Base-by-base conservation (phyloP, 331 rosid genomes). In the Arachis monticola region DNA sequence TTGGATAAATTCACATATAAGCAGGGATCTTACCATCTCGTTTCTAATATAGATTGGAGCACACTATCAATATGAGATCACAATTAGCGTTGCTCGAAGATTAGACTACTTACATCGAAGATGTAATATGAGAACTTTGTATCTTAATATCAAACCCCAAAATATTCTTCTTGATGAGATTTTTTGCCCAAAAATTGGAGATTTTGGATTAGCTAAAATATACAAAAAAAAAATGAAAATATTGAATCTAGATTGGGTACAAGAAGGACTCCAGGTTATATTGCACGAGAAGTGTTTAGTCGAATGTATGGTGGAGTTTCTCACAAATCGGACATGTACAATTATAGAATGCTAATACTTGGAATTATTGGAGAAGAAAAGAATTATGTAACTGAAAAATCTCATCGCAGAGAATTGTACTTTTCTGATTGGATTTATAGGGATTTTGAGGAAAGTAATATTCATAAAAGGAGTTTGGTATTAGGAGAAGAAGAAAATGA, bases 351-450 rank as follows among this genome's bases (percentile, higher is more conserved):
- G 84, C 2, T 83, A 5, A 30, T 79, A 17, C 72, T 83, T 10
- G 81, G 81, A 41, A 79, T 83, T 71, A 60, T 80, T 58, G 85
- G 86, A 14, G 81, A 76, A 30, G 68, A 81, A 72, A 87, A 87
- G 41, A 73, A 69, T 12, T 22, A 60, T 62, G 85, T 82, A 10
- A 40, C 1, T 3, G 51, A 40, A 17, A 53, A 46, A 0, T 69
- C 81, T 0, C 12, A 52, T 6, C 55, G 75, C 0, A 75, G 80
- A 3, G 72, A 86, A 57, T 70, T 8, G 46, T 78, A 70, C 1
- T 78, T 70, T 57, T 82, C 84, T 5, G n/a, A 79, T 1, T 67
- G 76, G 64, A 75, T 87, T 30, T 84, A 84, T 5, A 67, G 53
- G 7, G 81, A 74, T 40, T 64, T 82, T 11, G 87, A 32, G 2